Evolutionary conservation across 164 flowering plant species (phyloP).

Genomic region (Paratinospora sagittata): DNA sequence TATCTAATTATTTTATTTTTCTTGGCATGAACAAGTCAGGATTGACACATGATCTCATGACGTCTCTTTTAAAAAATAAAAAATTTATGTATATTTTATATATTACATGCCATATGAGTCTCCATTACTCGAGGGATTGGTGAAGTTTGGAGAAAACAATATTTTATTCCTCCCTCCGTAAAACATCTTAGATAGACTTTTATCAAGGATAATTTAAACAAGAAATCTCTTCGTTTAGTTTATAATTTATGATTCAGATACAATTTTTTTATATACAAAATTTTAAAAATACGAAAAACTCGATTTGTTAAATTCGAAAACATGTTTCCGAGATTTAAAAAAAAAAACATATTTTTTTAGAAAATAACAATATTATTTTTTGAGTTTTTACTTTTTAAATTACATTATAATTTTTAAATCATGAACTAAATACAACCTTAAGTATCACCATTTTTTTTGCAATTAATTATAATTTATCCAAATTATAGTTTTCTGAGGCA

Average conservation of each 20-base stretch:
- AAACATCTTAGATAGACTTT: neutral
- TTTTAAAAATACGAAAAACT: too few species aligned
- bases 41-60: neutral
- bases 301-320: too few species aligned
- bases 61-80: neutral
- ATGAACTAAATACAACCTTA: too few species aligned
- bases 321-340: too few species aligned
- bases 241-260: neutral
- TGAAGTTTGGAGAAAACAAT: neutral
- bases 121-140: neutral
- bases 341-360: too few species aligned
- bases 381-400: too few species aligned
- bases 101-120: neutral
- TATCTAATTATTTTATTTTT: too few species aligned
- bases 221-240: neutral
- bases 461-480: too few species aligned
- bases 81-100: neutral
- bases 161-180: neutral
- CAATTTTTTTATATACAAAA: neutral
- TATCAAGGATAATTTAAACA: neutral
- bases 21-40: neutral
- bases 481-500: too few species aligned
- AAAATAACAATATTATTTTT: too few species aligned
- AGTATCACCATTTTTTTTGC: too few species aligned
- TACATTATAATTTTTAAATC: too few species aligned